These are phyloP conservation scores for Arabidopsis thaliana DNA, from an alignment of 345 rosid species.

Conservation along the genomic window TAIR10.1 NC_003075.7:12519501-12520000, in stretches of 20 bases:
- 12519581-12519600: conserved; percentile 18
- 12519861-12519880: neutral
- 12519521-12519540: conserved; percentile 2
- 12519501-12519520: conserved; percentile 37
- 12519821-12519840: neutral
- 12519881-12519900: neutral
- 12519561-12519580: conserved; percentile 29
- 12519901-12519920: neutral
- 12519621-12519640: neutral
- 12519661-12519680: conserved; percentile 4
- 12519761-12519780: conserved; percentile 32
- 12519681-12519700: conserved; percentile 3
- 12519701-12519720: neutral
- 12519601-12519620: conserved; percentile 19
- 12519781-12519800: conserved; percentile 19
- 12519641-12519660: conserved; percentile 18
- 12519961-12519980: conserved; percentile 16
- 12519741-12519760: conserved; percentile 8
- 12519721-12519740: neutral
- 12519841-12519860: neutral
- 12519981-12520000: neutral
- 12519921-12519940: neutral
- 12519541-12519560: conserved; percentile 39
- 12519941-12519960: conserved; percentile 12
- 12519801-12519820: neutral